Conservation (phyloP, 306 rosid genomes). For the Casuarina glauca region DNA sequence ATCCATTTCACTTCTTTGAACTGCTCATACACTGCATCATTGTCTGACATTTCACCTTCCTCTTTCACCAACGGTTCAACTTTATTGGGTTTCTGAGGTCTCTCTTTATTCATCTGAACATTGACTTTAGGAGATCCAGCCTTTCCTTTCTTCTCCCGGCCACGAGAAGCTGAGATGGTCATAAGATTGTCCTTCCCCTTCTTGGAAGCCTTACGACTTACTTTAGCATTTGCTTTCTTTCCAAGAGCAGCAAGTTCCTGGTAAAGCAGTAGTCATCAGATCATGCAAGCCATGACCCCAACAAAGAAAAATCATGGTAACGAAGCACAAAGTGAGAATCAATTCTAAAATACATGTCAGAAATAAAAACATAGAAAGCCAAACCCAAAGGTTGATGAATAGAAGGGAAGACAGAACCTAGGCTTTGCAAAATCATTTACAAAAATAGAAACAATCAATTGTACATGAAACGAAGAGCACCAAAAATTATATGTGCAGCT, state of each 20-base stretch:
- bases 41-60: conserved; percentile 99
- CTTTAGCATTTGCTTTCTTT: conserved; percentile 63
- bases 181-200: conserved; percentile 65
- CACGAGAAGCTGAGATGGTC: conserved; percentile 44
- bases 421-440: neutral
- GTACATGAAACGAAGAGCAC: neutral
- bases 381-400: too few relatives aligned
- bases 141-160: conserved; percentile 68
- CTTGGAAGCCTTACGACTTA: conserved; percentile 70
- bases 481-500: neutral
- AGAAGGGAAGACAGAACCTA: too few relatives aligned
- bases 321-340: conserved; percentile 10
- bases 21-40: conserved; percentile 95
- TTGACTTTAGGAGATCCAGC: conserved; percentile 49
- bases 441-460: neutral
- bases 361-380: neutral
- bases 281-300: conserved; percentile 5
- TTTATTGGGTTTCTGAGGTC: conserved; percentile 59
- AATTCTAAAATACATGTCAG: conserved; percentile 6
- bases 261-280: conserved; percentile 20
- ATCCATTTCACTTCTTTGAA: conserved; percentile 99
- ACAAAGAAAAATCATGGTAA: neutral
- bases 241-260: conserved; percentile 88
- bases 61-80: conserved; percentile 84
- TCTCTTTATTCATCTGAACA: conserved; percentile 55